Evolutionary conservation across 148 eudicot species (phyloP).

Genomic region (Oxyria digyna): DNA sequence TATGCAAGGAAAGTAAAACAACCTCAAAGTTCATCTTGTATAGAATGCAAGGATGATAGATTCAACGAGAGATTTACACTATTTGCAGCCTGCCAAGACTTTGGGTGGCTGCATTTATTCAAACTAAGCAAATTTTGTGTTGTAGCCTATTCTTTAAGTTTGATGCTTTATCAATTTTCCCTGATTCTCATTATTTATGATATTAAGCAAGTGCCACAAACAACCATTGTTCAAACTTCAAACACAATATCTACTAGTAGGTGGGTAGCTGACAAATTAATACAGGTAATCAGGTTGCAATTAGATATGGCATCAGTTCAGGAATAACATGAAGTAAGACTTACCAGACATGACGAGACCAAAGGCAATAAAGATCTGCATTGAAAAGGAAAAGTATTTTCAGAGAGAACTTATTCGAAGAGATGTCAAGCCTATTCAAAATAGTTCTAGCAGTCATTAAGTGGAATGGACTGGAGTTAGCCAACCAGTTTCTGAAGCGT

Average conservation of each 20-base stretch:
- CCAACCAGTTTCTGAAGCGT: not conserved
- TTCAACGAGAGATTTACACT: not conserved
- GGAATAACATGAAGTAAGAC: slow-evolving; percentile 2
- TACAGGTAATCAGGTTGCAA: not conserved
- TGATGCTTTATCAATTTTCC: not conserved
- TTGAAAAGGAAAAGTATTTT: slow-evolving; percentile 6
- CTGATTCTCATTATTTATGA: not conserved
- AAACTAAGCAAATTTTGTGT: not conserved
- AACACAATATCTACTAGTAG: not conserved
- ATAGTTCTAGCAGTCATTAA: not conserved
- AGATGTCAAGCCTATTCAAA: not conserved
- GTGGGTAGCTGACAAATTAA: not conserved
- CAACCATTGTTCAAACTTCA: not conserved
- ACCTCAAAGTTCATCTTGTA: not conserved
- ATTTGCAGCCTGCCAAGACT: not conserved
- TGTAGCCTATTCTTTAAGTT: not conserved
- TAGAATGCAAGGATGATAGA: not conserved
- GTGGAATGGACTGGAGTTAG: not conserved
- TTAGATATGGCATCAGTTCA: not conserved
- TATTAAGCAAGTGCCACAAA: not conserved
- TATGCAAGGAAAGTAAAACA: not conserved
- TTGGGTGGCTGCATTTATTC: not conserved
- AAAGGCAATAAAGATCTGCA: slow-evolving; percentile 59
- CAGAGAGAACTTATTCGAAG: slow-evolving; percentile 11
- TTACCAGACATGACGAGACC: slow-evolving; percentile 72